Base-by-base conservation (phyloP, 208 protist genomes). In the Blastocrithidia nonstop region DNA sequence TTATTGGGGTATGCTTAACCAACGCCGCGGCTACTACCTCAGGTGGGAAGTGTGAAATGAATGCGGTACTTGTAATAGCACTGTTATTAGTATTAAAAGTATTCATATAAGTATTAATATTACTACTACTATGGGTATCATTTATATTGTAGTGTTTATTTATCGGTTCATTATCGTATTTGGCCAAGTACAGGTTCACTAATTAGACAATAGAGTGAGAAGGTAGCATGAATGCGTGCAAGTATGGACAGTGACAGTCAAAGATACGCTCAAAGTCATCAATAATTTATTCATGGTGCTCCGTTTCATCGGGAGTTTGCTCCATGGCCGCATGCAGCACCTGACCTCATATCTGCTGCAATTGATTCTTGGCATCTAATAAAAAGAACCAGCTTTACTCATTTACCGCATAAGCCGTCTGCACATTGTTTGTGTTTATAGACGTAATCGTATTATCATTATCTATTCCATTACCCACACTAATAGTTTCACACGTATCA, bases 221-320 rank as follows among this genome's bases (percentile, higher is more conserved):
- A 0, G 52, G 60, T 27, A 61, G 54, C 20, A 50, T 40, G 24
- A 88, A 24, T 6, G 66, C 57, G 17, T 63, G 66, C 17, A 88
- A 48, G 40, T 71, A 80, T 7, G 71, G 68, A 9, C 74, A 83
- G 16, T 43, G 40, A 21, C 66, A 64, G 45, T 66, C 49, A 45
- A 85, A 85, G 1, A 50, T 39, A 8, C 65, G 32, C 45, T 85
- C 71, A 52, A 75, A 88, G 24, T 65, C 61, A 15, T 77, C 68
- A 35, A 85, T 64, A 21, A 88, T 80, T 8, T 69, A 59, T 4
- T 47, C 45, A 42, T 71, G 65, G 43, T 84, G 71, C 46, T 85
- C 79, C 45, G 66, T 57, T 27, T 88, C 79, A 31, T 70, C 64
- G 3, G 64, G 62, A 40, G 58, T 58, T 17, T 61, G 43, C 3